Conservation (phyloP, 495 filamentous ascomycete genomes). For the Lophium mytilinum region DNA sequence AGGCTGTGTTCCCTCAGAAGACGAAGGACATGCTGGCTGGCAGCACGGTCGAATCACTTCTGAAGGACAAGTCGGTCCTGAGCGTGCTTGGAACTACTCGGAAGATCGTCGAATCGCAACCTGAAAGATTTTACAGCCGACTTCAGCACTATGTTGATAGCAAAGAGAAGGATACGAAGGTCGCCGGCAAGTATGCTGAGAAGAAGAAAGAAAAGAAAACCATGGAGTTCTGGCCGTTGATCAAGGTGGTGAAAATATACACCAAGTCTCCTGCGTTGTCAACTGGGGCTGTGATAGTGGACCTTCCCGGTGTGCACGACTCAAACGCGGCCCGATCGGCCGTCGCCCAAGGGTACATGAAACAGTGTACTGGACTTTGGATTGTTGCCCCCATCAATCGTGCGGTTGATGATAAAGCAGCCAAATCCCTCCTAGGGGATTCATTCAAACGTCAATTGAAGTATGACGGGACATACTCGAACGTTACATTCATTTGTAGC, state of each 20-base stretch:
- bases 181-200: constrained; percentile 26
- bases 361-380: constrained; percentile 45
- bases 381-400: constrained; percentile 59
- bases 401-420: constrained; percentile 59
- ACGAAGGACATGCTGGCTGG: constrained; percentile 42
- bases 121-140: constrained; percentile 37
- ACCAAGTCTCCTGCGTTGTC: constrained; percentile 47
- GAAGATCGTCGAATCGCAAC: constrained; percentile 34
- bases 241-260: constrained; percentile 56
- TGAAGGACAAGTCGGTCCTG: constrained; percentile 35
- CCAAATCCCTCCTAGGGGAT: constrained; percentile 51
- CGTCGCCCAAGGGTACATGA: constrained; percentile 55
- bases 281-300: constrained; percentile 58
- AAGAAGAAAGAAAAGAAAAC: constrained; percentile 28
- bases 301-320: constrained; percentile 58
- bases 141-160: constrained; percentile 46
- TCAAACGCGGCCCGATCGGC: constrained; percentile 56
- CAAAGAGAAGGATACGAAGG: constrained; percentile 39
- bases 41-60: constrained; percentile 34
- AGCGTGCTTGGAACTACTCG: constrained; percentile 43
- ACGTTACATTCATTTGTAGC: constrained; percentile 57
- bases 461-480: constrained; percentile 44
- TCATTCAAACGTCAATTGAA: constrained; percentile 57
- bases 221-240: constrained; percentile 59
- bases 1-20: constrained; percentile 53